Conservation (phyloP, 768 basidiomycete species). For the Auriscalpium orientale region DNA sequence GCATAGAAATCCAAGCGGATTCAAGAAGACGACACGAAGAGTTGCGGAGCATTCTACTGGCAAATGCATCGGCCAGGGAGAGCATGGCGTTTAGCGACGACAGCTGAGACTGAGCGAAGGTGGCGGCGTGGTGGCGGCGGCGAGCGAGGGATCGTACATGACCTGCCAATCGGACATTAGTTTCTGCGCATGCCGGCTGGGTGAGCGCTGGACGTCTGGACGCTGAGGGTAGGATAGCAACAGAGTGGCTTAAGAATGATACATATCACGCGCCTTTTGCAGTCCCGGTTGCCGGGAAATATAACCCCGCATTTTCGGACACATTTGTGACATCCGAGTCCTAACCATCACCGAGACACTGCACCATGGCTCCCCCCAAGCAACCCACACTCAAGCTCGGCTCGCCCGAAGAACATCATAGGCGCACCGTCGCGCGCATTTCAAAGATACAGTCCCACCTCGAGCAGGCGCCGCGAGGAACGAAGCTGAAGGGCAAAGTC, state of each 20-base stretch:
- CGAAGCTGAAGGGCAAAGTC: conserved; percentile 66
- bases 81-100: conserved; percentile 7
- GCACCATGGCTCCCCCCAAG: conserved; percentile 2
- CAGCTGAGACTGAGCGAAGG: neutral
- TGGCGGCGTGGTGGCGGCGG: neutral
- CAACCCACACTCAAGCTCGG: neutral
- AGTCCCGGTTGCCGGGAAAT: too few species aligned
- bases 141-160: neutral
- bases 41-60: conserved; percentile 9
- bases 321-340: neutral
- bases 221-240: too few species aligned
- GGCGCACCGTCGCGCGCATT: conserved; percentile 58
- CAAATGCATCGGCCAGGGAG: conserved; percentile 15
- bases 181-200: neutral
- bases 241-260: too few species aligned
- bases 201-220: neutral
- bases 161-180: too few species aligned
- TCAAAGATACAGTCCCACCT: conserved; percentile 65
- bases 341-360: neutral
- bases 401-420: conserved; percentile 40
- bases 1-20: conserved; percentile 10
- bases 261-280: too few species aligned
- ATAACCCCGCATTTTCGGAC: too few species aligned
- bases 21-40: conserved; percentile 11
- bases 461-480: conserved; percentile 39